phyloP scores from a whole-genome alignment of 2,329 filamentous ascomycete genomes.

The Paecilomyces sp. region DNA sequence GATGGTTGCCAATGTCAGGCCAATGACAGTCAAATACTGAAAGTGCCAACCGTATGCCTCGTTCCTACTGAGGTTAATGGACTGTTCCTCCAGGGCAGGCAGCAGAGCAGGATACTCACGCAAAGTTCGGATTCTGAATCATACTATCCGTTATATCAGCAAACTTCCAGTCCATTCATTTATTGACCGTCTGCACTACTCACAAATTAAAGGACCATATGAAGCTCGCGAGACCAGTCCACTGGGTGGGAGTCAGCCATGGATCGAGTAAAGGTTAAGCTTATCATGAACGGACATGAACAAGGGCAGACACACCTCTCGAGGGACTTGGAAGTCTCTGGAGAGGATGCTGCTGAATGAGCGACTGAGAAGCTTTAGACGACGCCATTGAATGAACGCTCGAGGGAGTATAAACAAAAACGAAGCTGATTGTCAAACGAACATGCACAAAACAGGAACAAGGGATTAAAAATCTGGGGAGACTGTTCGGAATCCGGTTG shows the following conservation, averaged over 20 bases:
- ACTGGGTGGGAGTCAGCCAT: slow-evolving; percentile 19
- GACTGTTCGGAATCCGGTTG: neutral
- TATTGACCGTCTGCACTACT: slow-evolving; percentile 7
- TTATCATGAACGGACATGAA: slow-evolving; percentile 31
- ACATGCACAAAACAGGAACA: neutral
- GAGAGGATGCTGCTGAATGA: slow-evolving; percentile 32
- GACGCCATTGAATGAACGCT: slow-evolving; percentile 3
- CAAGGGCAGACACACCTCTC: slow-evolving; percentile 32
- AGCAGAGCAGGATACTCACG: slow-evolving; percentile 20
- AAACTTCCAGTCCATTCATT: neutral
- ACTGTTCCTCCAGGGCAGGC: neutral
- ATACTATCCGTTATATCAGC: slow-evolving; percentile 21
- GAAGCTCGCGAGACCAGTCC: slow-evolving; percentile 35
- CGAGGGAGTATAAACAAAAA: neutral
- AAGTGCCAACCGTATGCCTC: slow-evolving; percentile 59
- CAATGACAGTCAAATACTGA: slow-evolving; percentile 59
- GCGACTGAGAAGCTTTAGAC: slow-evolving; percentile 6
- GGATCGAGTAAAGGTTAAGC: neutral
- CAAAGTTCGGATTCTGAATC: slow-evolving; percentile 34
- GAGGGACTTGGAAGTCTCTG: slow-evolving; percentile 38
- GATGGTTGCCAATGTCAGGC: slow-evolving; percentile 47
- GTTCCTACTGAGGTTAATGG: slow-evolving; percentile 32
- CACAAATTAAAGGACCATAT: slow-evolving; percentile 40
- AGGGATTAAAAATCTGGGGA: neutral
- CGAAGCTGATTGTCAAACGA: neutral